Conservation (phyloP, 2,329 filamentous ascomycete species). For the Beauveria rudraprayagi region DNA sequence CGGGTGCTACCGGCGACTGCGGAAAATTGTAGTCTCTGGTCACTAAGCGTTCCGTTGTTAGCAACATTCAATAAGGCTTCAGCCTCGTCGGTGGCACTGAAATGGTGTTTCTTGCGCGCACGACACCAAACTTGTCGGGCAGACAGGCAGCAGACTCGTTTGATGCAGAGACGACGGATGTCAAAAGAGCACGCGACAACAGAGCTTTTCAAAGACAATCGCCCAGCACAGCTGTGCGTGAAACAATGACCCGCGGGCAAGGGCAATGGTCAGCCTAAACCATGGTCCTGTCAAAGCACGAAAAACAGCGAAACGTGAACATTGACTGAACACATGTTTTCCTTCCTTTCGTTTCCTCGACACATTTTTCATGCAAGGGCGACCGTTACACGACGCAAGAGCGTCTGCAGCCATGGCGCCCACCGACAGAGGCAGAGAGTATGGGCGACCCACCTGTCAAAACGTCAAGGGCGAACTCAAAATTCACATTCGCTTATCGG, state of each 20-base stretch:
- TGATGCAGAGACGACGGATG: background rate
- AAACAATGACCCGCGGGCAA: background rate
- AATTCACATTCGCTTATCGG: background rate
- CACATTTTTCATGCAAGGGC: background rate
- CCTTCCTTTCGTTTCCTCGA: background rate
- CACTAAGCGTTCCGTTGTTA: background rate
- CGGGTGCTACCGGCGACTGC: background rate
- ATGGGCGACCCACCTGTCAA: constrained; percentile 8
- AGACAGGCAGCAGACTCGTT: background rate
- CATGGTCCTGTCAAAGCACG: background rate
- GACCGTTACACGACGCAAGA: background rate
- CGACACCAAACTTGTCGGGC: background rate
- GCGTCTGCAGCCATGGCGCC: background rate
- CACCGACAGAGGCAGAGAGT: background rate
- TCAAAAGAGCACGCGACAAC: background rate
- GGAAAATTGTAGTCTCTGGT: background rate
- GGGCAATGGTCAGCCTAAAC: background rate
- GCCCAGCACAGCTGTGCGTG: background rate
- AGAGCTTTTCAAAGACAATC: background rate
- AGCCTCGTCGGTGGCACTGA: background rate
- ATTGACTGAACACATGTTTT: background rate
- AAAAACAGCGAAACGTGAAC: background rate
- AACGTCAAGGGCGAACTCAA: background rate
- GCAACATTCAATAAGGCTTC: background rate
- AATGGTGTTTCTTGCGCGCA: background rate